Conservation (phyloP, 75 land plant species). For the Sequoiadendron giganteum region DNA sequence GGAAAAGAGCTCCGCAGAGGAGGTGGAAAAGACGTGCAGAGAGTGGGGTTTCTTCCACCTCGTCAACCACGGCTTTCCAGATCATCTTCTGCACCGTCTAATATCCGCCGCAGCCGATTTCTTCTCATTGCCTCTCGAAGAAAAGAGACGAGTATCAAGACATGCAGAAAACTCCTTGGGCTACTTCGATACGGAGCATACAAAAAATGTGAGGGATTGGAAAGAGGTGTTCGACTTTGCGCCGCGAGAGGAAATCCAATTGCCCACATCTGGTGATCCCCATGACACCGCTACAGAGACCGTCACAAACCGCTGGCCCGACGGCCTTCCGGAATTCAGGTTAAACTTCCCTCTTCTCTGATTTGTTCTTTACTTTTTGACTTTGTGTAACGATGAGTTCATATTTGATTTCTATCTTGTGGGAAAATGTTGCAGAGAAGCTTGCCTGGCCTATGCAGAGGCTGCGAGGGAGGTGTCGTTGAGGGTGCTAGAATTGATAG, state of each 20-base stretch:
- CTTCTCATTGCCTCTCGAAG: constrained; percentile 59
- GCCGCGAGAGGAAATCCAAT: constrained; percentile 11
- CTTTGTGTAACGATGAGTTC: too few relatives aligned
- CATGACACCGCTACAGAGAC: constrained; percentile 1
- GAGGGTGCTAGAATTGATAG: neutral
- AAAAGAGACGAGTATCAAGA: constrained; percentile 21
- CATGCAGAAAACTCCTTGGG: constrained; percentile 34
- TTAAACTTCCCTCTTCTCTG: neutral
- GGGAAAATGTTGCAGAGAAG: neutral
- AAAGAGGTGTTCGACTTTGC: constrained; percentile 81
- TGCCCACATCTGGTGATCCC: constrained; percentile 23
- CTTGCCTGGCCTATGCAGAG: neutral
- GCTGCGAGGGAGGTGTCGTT: neutral
- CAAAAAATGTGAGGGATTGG: constrained; percentile 93
- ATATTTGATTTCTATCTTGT: too few relatives aligned
- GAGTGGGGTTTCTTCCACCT: constrained; percentile 91
- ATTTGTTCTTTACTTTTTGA: too few relatives aligned
- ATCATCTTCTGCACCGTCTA: constrained; percentile 21
- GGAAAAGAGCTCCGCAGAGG: neutral
- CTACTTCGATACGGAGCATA: constrained; percentile 69
- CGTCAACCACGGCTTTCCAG: constrained; percentile 57
- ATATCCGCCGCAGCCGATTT: constrained; percentile 48
- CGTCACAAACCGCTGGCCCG: constrained; percentile 60
- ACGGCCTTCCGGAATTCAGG: constrained; percentile 43
- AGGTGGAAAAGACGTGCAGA: constrained; percentile 35